These are phyloP conservation scores for Kurtzmaniella fragi DNA, from an alignment of 805 yeast genomes.

Conservation along the genomic window DNA sequence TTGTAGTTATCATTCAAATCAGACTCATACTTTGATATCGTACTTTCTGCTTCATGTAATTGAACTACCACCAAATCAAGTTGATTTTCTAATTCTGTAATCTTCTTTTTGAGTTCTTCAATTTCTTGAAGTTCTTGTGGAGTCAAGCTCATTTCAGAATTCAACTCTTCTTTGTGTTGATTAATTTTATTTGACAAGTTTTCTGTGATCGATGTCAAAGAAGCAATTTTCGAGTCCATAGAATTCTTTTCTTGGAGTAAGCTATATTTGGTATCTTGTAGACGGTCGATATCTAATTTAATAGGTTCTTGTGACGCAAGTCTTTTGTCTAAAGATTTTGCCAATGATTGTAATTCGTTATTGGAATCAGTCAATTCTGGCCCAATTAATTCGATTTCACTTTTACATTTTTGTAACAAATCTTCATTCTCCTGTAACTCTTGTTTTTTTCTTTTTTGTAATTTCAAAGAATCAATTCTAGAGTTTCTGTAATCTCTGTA, in stretches of 20 bases:
- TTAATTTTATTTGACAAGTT: constrained; percentile 26
- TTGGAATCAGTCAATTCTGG: constrained; percentile 47
- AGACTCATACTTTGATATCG: constrained; percentile 42
- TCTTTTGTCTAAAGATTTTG: constrained; percentile 40
- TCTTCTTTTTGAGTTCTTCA: constrained; percentile 22
- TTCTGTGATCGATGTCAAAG: constrained; percentile 27
- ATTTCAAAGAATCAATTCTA: constrained; percentile 64
- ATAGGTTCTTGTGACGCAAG: constrained; percentile 38
- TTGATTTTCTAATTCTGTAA: constrained; percentile 34
- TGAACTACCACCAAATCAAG: constrained; percentile 36
- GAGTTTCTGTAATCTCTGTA: constrained; percentile 56
- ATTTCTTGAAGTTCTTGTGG: constrained; percentile 44
- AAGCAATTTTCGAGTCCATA: constrained; percentile 27
- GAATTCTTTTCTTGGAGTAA: constrained; percentile 40
- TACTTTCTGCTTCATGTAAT: constrained; percentile 43
- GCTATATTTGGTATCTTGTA: constrained; percentile 36
- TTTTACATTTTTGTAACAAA: constrained; percentile 33
- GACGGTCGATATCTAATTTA: constrained; percentile 36
- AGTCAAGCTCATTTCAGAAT: constrained; percentile 50
- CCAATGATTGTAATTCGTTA: constrained; percentile 33
- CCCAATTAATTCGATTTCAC: constrained; percentile 41
- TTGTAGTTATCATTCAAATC: constrained; percentile 55
- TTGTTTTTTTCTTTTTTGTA: constrained; percentile 46
- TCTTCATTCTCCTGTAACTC: constrained; percentile 38
- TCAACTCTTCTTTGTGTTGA: constrained; percentile 46